These are phyloP conservation scores for Pyrus communis DNA, from an alignment of 306 rosid genomes.

Conservation along the genomic window DNA sequence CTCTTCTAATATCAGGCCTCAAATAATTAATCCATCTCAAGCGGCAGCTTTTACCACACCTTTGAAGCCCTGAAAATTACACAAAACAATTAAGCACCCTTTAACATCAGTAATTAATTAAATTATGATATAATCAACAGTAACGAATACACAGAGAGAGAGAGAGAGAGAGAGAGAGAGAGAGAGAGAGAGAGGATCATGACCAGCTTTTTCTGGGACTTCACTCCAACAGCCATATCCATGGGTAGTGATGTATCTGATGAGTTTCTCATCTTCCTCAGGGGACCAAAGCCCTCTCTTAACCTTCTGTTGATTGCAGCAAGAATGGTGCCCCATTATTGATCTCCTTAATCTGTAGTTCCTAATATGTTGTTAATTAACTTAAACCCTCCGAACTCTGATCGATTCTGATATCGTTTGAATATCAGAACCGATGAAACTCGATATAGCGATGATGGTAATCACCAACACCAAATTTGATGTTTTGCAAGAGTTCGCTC, in stretches of 20 bases:
- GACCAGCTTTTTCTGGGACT: conserved; percentile 96
- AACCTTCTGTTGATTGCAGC: conserved; percentile 98
- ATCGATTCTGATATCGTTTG: neutral
- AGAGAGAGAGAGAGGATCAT: neutral
- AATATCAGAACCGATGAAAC: neutral
- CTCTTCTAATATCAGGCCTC: conserved; percentile 97
- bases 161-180: neutral
- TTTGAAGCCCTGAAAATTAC: conserved; percentile 65
- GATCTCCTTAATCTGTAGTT: neutral
- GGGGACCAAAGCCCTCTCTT: conserved; percentile 99
- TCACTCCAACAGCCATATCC: conserved; percentile 99
- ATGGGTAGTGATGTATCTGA: conserved; percentile 78
- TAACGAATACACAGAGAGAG: neutral
- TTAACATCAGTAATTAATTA: neutral
- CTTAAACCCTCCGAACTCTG: neutral
- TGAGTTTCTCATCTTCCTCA: conserved; percentile 94
- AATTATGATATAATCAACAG: neutral
- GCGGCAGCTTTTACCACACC: conserved; percentile 97
- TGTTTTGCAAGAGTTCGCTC: conserved; percentile 14
- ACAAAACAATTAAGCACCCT: neutral
- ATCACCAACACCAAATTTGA: neutral
- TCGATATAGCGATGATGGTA: neutral
- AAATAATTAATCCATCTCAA: conserved; percentile 97
- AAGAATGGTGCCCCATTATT: conserved; percentile 88
- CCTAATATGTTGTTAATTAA: neutral